Conservation (phyloP, 2,329 filamentous ascomycete genomes). For the Bipolaris bicolor region DNA sequence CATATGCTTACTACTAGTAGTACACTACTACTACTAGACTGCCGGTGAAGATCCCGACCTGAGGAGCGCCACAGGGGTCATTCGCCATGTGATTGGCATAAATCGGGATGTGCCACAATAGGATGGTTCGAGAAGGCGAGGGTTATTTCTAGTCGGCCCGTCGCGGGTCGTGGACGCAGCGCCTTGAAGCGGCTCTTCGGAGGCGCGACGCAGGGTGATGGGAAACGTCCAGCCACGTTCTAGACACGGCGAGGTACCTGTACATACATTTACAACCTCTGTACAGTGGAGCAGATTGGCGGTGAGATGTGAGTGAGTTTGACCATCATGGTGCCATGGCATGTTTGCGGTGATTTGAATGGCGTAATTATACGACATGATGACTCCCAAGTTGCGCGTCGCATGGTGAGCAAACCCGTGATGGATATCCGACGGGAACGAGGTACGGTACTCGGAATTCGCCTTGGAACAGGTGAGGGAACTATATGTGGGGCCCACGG, state of each 20-base stretch:
- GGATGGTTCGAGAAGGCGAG: constrained; percentile 4
- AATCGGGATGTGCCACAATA: neutral
- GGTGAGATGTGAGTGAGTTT: constrained; percentile 18
- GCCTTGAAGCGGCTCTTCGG: constrained; percentile 8
- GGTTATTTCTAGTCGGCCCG: constrained; percentile 11
- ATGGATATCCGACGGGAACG: constrained; percentile 7
- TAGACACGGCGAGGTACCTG: constrained; percentile 1
- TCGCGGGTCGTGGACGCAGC: neutral
- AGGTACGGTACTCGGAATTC: constrained; percentile 4
- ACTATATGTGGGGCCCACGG: constrained; percentile 8
- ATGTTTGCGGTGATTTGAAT: constrained; percentile 18
- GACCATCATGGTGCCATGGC: constrained; percentile 25
- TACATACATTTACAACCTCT: neutral
- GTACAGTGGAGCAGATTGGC: constrained; percentile 9
- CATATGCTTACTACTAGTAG: neutral
- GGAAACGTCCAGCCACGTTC: neutral
- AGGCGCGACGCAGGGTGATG: constrained; percentile 21
- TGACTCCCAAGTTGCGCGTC: constrained; percentile 27
- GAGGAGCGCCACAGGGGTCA: constrained; percentile 8
- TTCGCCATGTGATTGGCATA: constrained; percentile 2
- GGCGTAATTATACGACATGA: constrained; percentile 25
- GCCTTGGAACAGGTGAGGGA: constrained; percentile 4
- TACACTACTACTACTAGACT: neutral
- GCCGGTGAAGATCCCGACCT: neutral
- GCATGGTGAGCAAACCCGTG: constrained; percentile 19